These are phyloP conservation scores for Termitomyces bulborhizus DNA, from an alignment of 768 basidiomycete genomes.

Conservation along the genomic window DNA sequence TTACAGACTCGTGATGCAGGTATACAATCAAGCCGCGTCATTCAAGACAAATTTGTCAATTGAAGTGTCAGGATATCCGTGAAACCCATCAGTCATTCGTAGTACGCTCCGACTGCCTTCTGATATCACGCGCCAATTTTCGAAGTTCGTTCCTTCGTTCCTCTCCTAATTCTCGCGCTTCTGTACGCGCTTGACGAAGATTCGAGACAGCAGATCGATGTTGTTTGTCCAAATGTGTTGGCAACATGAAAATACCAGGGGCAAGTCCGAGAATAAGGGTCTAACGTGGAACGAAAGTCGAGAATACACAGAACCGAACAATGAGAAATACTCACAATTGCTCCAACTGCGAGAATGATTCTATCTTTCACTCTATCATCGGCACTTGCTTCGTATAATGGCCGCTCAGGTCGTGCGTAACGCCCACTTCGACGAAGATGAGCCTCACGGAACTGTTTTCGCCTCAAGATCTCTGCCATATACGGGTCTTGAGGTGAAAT, in stretches of 20 bases:
- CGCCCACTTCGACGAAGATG: slow-evolving; percentile 19
- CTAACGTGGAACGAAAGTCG: slow-evolving; percentile 19
- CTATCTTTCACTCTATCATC: slow-evolving; percentile 48
- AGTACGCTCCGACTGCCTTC: neutral
- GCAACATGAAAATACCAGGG: slow-evolving; percentile 33
- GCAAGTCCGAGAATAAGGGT: slow-evolving; percentile 39
- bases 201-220: slow-evolving; percentile 52
- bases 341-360: slow-evolving; percentile 39
- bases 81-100: neutral
- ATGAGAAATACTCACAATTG: slow-evolving; percentile 32
- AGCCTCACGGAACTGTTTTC: slow-evolving; percentile 36
- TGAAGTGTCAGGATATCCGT: neutral
- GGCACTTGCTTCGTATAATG: slow-evolving; percentile 24
- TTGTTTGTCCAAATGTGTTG: slow-evolving; percentile 29
- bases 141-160: slow-evolving; percentile 47
- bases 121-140: slow-evolving; percentile 38
- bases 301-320: neutral
- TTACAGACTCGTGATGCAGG: too few species aligned
- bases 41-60: neutral
- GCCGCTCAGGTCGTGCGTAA: slow-evolving; percentile 11
- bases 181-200: slow-evolving; percentile 51
- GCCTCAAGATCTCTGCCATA: slow-evolving; percentile 43
- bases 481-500: slow-evolving; percentile 32
- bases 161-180: slow-evolving; percentile 49
- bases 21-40: neutral